Base-by-base conservation (phyloP, 2,329 filamentous ascomycete species). In the Dactylellina haptotyla region DNA sequence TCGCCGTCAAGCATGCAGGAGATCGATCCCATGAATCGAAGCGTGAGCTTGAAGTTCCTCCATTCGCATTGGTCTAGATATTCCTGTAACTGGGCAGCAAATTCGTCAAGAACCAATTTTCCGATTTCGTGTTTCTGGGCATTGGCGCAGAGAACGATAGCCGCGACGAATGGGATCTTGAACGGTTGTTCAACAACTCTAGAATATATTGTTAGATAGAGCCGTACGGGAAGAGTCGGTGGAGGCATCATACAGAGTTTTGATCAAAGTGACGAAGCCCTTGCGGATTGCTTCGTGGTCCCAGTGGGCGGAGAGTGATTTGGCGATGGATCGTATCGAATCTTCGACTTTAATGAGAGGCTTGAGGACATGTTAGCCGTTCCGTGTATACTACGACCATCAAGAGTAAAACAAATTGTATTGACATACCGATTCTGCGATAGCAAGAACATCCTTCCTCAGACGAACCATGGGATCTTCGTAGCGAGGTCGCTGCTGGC, bases 121-220 rank as follows among this genome's bases (percentile, higher is more conserved):
- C 75, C 77, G 26, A 75, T 76, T 67, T 95, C 90, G 3, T 90
- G 85, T 79, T 92, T 92, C 77, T 90, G 83, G 25, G 87, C 86
- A 82, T 98, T 97, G 76, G 89, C 86, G 65, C 92, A 86, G 67
- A 97, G 85, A 45, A 96, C 86, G 12, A 94, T 89, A 18, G 91
- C 92, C 8, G 93, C 93, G 37, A 96, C 86, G 80, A 97, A 98
- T 0, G 95, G 94, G n/a, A 93, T 96, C 84, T 98, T 98, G 81
- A 99, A 89, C 0, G 95, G 95, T 82, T 99, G 95, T 82, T 99
- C 95, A 34, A 92, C 80, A 45, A 90, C 85, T 76, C 86, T 88
- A 12, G 70, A 9, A 20, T 9, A 32, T 32, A 26, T 30, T 39
- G 37, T 72, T 59, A 64, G 58, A 23, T 70, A 4, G 9, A 26